Evolutionary conservation across 768 basidiomycete genomes (phyloP).

Genomic region (Udeniomyces megalosporus): DNA sequence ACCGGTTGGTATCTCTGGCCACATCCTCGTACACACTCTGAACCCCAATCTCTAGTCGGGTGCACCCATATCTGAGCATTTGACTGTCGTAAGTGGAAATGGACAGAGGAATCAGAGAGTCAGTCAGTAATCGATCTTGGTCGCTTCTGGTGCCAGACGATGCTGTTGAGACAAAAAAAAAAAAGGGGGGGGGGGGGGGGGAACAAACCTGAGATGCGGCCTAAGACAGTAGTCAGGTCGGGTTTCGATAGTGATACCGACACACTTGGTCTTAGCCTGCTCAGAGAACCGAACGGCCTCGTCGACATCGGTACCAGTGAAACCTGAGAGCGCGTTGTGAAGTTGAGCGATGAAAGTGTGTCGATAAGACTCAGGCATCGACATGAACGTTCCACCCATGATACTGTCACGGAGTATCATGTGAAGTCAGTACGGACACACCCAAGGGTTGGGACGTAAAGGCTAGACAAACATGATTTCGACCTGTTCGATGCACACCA

Average conservation of each 20-base stretch:
- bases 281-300: slow-evolving; percentile 96
- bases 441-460: too few species aligned
- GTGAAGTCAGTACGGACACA: neutral
- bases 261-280: slow-evolving; percentile 93
- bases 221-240: slow-evolving; percentile 94
- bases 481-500: slow-evolving; percentile 30
- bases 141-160: too few species aligned
- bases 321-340: slow-evolving; percentile 91
- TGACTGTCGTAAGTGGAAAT: slow-evolving; percentile 39
- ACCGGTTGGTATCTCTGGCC: slow-evolving; percentile 88
- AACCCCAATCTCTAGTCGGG: slow-evolving; percentile 92
- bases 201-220: slow-evolving; percentile 67
- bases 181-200: too few species aligned
- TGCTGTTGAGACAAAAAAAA: neutral
- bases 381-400: slow-evolving; percentile 99
- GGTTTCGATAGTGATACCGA: slow-evolving; percentile 98
- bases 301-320: slow-evolving; percentile 80
- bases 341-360: slow-evolving; percentile 85
- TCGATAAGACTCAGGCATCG: slow-evolving; percentile 93
- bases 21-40: slow-evolving; percentile 99
- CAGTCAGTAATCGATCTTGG: too few species aligned
- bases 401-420: slow-evolving; percentile 51
- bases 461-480: slow-evolving; percentile 29
- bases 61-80: slow-evolving; percentile 98
- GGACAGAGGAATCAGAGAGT: neutral